Conservation (phyloP, 2,329 filamentous ascomycete species). For the Paracoccidioides lutzii region DNA sequence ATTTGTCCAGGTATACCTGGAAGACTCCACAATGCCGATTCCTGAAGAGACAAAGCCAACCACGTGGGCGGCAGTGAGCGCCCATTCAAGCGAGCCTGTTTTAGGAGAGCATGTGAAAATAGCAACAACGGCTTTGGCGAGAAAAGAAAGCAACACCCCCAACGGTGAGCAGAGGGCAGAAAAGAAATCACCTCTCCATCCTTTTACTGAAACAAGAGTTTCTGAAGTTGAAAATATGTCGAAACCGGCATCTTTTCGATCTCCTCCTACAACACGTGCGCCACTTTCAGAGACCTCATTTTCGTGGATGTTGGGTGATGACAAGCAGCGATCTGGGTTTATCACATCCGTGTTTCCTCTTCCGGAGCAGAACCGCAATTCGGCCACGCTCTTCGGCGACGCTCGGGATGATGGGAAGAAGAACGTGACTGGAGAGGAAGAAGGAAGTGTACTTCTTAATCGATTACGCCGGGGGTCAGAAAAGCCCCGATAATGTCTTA, state of each 20-base stretch:
- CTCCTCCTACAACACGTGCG: slow-evolving; percentile 21
- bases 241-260: slow-evolving; percentile 16
- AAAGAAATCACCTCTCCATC: background rate
- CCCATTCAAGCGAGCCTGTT: background rate
- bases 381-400: slow-evolving; percentile 18
- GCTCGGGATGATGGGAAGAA: slow-evolving; percentile 19
- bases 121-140: background rate
- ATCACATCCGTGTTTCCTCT: slow-evolving; percentile 33
- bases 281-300: slow-evolving; percentile 36
- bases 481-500: background rate
- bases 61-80: background rate
- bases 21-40: slow-evolving; percentile 25
- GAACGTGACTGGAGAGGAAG: slow-evolving; percentile 20
- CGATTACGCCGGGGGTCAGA: slow-evolving; percentile 11
- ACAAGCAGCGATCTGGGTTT: slow-evolving; percentile 32
- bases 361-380: slow-evolving; percentile 29
- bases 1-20: slow-evolving; percentile 32
- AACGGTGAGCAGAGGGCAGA: background rate
- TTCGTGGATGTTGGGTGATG: slow-evolving; percentile 39
- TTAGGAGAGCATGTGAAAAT: background rate
- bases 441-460: slow-evolving; percentile 27
- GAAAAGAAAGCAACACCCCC: background rate
- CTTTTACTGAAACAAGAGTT: background rate
- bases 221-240: slow-evolving; percentile 4
- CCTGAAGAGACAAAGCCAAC: slow-evolving; percentile 1